Evolutionary conservation across 768 basidiomycete genomes (phyloP).

Genomic region (Serendipita indica): DNA sequence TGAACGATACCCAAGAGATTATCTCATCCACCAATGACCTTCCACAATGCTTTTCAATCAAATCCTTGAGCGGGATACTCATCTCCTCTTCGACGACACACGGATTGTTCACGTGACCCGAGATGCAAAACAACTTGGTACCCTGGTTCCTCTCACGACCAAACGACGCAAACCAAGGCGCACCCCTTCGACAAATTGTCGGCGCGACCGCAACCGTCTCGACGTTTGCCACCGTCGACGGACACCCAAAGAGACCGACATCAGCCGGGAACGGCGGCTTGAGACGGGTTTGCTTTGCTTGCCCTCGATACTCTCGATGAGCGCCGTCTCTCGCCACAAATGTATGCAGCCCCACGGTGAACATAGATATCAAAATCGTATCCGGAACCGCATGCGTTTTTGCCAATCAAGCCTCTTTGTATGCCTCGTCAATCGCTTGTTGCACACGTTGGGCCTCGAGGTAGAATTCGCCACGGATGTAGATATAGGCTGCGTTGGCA

Average conservation of each 20-base stretch:
- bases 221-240: conserved; percentile 94
- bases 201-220: conserved; percentile 98
- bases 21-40: conserved; percentile 93
- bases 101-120: conserved; percentile 95
- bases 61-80: conserved; percentile 87
- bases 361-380: conserved; percentile 96
- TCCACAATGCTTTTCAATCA: conserved; percentile 94
- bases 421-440: conserved; percentile 91
- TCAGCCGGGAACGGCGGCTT: conserved; percentile 99
- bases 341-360: conserved; percentile 97
- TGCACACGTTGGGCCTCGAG: conserved; percentile 90
- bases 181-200: conserved; percentile 84
- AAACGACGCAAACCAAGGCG: conserved; percentile 82
- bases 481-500: conserved; percentile 97
- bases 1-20: conserved; percentile 95
- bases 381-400: conserved; percentile 81
- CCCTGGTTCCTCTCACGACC: conserved; percentile 87
- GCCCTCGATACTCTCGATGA: conserved; percentile 93
- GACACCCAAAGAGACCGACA: conserved; percentile 93
- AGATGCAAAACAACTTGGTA: conserved; percentile 94
- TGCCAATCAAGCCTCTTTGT: conserved; percentile 80
- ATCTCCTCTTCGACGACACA: conserved; percentile 98
- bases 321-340: conserved; percentile 94
- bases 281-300: conserved; percentile 96
- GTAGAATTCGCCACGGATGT: conserved; percentile 96